Evolutionary conservation across 1,139 yeast species (phyloP).

Genomic region (Meyerozyma guilliermondii): DNA sequence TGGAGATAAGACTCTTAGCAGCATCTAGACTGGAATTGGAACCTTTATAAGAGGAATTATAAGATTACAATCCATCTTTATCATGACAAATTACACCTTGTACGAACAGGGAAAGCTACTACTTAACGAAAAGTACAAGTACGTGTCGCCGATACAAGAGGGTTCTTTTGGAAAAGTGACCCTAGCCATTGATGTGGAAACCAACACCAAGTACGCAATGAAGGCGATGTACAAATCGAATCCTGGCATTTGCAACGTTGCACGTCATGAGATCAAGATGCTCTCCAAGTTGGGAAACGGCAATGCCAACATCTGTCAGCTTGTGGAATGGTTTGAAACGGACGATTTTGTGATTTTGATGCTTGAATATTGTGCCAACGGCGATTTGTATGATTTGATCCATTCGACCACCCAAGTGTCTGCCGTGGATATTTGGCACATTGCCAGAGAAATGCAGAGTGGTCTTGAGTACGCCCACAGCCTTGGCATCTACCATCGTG

Average conservation of each 20-base stretch:
- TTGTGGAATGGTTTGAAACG: conserved; percentile 40
- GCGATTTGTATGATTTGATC: conserved; percentile 47
- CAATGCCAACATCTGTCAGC: conserved; percentile 39
- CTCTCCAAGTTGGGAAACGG: conserved; percentile 30
- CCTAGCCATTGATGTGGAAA: conserved; percentile 33
- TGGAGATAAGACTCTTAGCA: no score
- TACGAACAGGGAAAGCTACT: conserved; percentile 29
- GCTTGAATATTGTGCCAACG: conserved; percentile 45
- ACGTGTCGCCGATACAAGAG: conserved; percentile 36
- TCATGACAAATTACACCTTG: conserved; percentile 21
- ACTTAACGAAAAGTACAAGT: conserved; percentile 31
- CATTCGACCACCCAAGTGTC: conserved; percentile 16
- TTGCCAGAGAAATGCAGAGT: conserved; percentile 34
- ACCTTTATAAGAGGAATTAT: no score
- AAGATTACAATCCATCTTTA: neutral
- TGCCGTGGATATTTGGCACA: conserved; percentile 18
- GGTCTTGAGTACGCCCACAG: conserved; percentile 41
- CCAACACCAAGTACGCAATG: conserved; percentile 32
- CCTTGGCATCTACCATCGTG: conserved; percentile 46
- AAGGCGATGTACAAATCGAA: conserved; percentile 36
- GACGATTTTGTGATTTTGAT: conserved; percentile 37
- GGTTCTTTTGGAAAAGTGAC: conserved; percentile 54
- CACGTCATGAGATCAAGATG: conserved; percentile 42
- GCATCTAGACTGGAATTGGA: no score
- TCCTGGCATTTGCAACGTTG: conserved; percentile 22